phyloP scores from a whole-genome alignment of 305 asterid genomes.

The Ajuga reptans region DNA sequence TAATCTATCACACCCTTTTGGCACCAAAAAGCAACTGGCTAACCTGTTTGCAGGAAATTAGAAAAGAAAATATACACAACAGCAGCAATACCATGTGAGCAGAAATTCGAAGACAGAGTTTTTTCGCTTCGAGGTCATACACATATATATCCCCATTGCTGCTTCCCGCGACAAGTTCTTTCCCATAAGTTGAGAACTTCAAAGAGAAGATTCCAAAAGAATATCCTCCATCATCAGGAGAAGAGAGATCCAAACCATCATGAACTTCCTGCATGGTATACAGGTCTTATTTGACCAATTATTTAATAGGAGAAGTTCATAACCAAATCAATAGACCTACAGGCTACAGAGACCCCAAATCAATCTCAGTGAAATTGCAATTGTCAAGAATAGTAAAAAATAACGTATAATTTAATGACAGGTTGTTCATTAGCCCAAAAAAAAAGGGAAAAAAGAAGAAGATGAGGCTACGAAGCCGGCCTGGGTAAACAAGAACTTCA shows the following conservation, averaged over 20 bases:
- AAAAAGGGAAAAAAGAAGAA: background rate
- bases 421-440: background rate
- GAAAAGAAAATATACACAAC: background rate
- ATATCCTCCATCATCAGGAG: conserved; percentile 36
- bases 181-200: conserved; percentile 72
- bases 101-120: conserved; percentile 51
- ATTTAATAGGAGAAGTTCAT: background rate
- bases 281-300: background rate
- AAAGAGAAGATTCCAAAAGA: conserved; percentile 76
- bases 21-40: background rate
- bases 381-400: background rate
- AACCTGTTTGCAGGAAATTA: background rate
- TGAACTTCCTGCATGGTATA: conserved; percentile 58
- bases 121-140: conserved; percentile 67
- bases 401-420: background rate
- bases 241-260: conserved; percentile 64
- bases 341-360: background rate
- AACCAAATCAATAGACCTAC: background rate
- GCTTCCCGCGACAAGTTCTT: conserved; percentile 81
- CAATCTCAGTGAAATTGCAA: background rate
- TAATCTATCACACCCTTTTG: background rate
- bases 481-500: background rate
- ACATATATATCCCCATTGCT: conserved; percentile 67
- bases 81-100: conserved; percentile 55
- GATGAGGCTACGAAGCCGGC: background rate